Evolutionary conservation across 140 eudicot species (phyloP).

Genomic region (Ambrosia hybrid): DNA sequence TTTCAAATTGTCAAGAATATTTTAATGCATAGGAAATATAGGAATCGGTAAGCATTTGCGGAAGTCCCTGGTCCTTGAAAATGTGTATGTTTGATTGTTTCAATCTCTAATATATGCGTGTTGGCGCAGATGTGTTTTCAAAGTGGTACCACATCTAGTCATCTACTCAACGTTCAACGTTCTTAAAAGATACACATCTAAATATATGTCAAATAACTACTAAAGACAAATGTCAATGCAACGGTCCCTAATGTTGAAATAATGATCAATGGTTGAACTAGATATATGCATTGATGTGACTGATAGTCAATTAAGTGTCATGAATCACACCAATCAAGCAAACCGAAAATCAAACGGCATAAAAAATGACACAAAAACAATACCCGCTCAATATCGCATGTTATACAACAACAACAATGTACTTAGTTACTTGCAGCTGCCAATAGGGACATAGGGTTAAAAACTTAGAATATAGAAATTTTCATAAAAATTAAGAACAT

Average conservation of each 20-base stretch:
- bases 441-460: neutral
- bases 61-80: neutral
- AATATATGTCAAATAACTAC: neutral
- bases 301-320: conserved; percentile 12
- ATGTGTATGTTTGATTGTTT: neutral
- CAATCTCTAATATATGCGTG: neutral
- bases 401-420: conserved; percentile 3
- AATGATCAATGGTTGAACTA: neutral
- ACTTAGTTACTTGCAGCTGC: neutral
- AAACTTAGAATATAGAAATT: neutral
- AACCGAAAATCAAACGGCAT: conserved; percentile 9
- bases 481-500: neutral
- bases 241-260: neutral
- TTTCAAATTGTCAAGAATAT: neutral
- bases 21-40: neutral
- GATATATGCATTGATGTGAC: neutral
- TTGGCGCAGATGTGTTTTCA: neutral
- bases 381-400: neutral
- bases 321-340: conserved; percentile 4
- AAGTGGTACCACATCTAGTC: neutral
- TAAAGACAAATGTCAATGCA: neutral
- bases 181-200: neutral
- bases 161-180: neutral
- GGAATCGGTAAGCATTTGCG: too few species aligned
- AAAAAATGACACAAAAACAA: conserved; percentile 17